phyloP scores from a whole-genome alignment of 306 rosid genomes.

The Cotoneaster glaucophyllus region DNA sequence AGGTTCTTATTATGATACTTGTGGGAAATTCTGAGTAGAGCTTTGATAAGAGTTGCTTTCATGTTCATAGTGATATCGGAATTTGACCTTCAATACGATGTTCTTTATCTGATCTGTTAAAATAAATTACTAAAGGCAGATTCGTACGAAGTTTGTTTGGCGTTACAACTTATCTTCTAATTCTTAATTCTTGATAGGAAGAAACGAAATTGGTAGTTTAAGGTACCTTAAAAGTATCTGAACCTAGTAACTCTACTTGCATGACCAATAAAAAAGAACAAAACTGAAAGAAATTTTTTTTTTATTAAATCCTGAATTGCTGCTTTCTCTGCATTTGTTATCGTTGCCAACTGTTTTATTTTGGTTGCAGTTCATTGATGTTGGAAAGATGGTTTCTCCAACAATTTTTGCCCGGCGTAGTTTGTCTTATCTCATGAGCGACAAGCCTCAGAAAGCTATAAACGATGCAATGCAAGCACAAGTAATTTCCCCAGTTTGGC shows the following conservation, averaged over 20 bases:
- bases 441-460: constrained; percentile 60
- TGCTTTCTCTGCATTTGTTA: background rate
- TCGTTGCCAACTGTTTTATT: constrained; percentile 10
- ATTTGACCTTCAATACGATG: too few relatives aligned
- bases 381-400: constrained; percentile 74
- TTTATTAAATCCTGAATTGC: background rate
- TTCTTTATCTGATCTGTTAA: too few relatives aligned
- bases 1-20: constrained; percentile 14
- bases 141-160: too few relatives aligned
- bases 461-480: constrained; percentile 75
- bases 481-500: constrained; percentile 62
- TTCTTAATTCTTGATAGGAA: background rate
- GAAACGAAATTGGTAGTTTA: background rate
- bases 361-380: constrained; percentile 53
- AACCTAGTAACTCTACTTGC: background rate
- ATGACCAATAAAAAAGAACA: too few relatives aligned
- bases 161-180: background rate
- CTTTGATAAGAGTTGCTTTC: background rate
- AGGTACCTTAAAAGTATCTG: background rate
- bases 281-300: too few relatives aligned
- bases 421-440: constrained; percentile 62
- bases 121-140: too few relatives aligned
- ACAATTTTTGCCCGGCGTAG: constrained; percentile 63
- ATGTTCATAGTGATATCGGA: too few relatives aligned
- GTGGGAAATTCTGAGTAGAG: constrained; percentile 6